Conservation (phyloP, 345 rosid genomes). For the Acer yangbiense region DNA sequence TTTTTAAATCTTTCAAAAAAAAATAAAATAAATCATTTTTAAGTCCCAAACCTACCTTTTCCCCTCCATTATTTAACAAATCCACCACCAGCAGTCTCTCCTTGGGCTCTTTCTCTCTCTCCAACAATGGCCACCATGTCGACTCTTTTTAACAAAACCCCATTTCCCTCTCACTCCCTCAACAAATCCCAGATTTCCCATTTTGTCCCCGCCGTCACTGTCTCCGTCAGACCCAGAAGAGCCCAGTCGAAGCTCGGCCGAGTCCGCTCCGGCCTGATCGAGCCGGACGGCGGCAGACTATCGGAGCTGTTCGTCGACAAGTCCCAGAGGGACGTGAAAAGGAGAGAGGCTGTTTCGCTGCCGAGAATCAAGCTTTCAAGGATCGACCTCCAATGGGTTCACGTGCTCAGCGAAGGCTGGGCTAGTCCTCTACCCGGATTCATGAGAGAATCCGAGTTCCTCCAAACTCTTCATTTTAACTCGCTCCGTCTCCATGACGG, state of each 20-base stretch:
- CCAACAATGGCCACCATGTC: slow-evolving; percentile 73
- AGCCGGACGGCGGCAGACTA: slow-evolving; percentile 90
- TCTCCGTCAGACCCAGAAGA: slow-evolving; percentile 31
- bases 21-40: background rate
- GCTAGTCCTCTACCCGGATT: slow-evolving; percentile 94
- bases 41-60: slow-evolving; percentile 20
- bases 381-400: slow-evolving; percentile 90
- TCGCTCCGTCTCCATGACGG: slow-evolving; percentile 90
- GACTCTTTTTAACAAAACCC: slow-evolving; percentile 35
- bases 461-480: slow-evolving; percentile 99
- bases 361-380: slow-evolving; percentile 66
- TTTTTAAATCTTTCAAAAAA: too few relatives aligned
- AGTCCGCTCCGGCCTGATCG: slow-evolving; percentile 58
- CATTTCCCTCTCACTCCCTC: slow-evolving; percentile 43
- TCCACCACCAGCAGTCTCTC: background rate
- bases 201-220: slow-evolving; percentile 35
- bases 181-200: slow-evolving; percentile 42
- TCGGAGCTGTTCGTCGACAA: slow-evolving; percentile 69
- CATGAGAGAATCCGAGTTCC: slow-evolving; percentile 99
- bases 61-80: background rate
- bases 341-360: slow-evolving; percentile 59
- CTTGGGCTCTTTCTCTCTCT: slow-evolving; percentile 13
- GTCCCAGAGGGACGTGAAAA: slow-evolving; percentile 50
- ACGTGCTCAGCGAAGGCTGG: slow-evolving; percentile 99
- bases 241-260: slow-evolving; percentile 18